A percentile compares a stretch with the other conserved stretches of the same genome.
Evolutionary conservation across 176 grass and related monocot genomes (phyloP).

Genomic region (Puccinellia tenuiflora): DNA sequence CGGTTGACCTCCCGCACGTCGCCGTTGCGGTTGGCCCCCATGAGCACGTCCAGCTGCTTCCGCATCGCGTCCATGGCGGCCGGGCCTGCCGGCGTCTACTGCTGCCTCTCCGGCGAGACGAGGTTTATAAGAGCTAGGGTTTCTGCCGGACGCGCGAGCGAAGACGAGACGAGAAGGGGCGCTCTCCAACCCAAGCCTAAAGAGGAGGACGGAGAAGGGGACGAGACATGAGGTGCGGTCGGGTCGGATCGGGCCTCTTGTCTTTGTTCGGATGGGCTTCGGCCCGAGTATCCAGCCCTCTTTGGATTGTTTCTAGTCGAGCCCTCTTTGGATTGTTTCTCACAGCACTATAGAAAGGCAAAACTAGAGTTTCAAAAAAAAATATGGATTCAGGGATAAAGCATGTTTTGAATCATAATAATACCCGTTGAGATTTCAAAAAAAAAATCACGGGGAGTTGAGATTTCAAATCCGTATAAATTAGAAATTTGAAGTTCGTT

Average conservation of each 20-base stretch:
- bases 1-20: constrained; percentile 84
- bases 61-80: constrained; percentile 70
- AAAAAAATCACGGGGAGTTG: no score
- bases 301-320: no score
- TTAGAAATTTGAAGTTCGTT: no score
- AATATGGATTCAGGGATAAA: no score
- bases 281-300: neutral
- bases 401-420: no score
- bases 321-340: no score
- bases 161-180: neutral
- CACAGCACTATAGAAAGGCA: no score
- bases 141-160: neutral
- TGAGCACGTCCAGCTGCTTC: constrained; percentile 97
- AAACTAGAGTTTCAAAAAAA: no score
- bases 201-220: neutral
- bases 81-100: neutral
- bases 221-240: neutral
- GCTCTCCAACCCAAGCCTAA: neutral
- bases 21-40: constrained; percentile 95
- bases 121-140: constrained; percentile 30
- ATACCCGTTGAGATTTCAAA: no score
- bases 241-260: neutral
- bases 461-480: no score
- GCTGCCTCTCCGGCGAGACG: neutral
- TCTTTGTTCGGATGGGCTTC: neutral